Conservation (phyloP, 805 yeast species). For the Naumovozyma dairenensis region DNA sequence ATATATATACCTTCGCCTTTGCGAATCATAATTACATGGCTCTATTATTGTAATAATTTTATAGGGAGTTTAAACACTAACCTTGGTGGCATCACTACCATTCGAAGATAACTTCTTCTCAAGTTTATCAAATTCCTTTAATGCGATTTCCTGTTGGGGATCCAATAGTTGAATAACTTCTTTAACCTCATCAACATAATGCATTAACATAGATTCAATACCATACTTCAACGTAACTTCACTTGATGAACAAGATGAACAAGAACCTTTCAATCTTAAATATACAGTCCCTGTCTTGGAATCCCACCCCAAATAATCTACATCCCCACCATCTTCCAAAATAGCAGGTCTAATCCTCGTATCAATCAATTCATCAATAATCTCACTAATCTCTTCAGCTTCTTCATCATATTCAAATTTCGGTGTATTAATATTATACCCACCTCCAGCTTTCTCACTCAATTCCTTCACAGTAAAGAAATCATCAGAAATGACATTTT, state of each 20-base stretch:
- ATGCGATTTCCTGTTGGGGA: conserved; percentile 64
- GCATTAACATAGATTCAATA: conserved; percentile 93
- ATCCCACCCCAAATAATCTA: conserved; percentile 78
- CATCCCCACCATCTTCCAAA: conserved; percentile 98
- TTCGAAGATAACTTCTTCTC: conserved; percentile 44
- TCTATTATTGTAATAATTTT: too few species aligned
- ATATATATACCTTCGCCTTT: too few species aligned
- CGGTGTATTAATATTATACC: conserved; percentile 25
- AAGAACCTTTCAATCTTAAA: conserved; percentile 88
- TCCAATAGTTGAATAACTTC: conserved; percentile 83
- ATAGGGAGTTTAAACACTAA: too few species aligned
- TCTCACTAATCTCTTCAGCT: conserved; percentile 70
- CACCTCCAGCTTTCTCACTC: conserved; percentile 29
- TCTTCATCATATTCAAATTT: conserved; percentile 40
- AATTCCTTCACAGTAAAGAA: conserved; percentile 27
- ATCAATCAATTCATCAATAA: conserved; percentile 85
- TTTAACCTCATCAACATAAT: conserved; percentile 90
- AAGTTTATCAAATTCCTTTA: conserved; percentile 75
- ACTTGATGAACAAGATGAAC: conserved; percentile 85
- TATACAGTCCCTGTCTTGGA: conserved; percentile 81
- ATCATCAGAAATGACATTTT: conserved; percentile 18
- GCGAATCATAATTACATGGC: too few species aligned
- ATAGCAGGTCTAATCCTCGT: conserved; percentile 96
- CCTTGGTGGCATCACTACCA: conserved; percentile 1
- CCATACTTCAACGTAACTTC: conserved; percentile 91